Conservation (phyloP, 805 yeast genomes). For the Kodamaea nitidulidarum region DNA sequence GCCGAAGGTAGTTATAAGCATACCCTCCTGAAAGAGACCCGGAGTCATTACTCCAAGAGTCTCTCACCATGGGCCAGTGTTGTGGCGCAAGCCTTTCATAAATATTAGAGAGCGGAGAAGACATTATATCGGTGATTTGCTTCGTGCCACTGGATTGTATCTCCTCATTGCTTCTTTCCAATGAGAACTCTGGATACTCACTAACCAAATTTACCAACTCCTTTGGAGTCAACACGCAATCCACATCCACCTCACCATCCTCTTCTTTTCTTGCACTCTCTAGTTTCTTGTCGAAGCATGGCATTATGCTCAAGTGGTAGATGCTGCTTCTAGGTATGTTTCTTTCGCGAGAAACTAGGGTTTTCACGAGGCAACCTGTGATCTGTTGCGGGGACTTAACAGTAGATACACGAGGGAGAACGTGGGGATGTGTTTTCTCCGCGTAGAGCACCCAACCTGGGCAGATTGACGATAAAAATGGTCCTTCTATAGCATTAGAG, state of each 20-base stretch:
- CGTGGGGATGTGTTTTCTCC: conserved; percentile 89
- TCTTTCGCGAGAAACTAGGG: conserved; percentile 34
- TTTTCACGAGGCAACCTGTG: conserved; percentile 74
- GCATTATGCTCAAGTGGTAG: conserved; percentile 88
- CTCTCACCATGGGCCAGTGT: conserved; percentile 55
- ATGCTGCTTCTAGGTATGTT: conserved; percentile 36
- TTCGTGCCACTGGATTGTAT: background rate
- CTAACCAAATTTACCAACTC: conserved; percentile 74
- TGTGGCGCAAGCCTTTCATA: conserved; percentile 46
- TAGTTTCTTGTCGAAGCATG: conserved; percentile 93
- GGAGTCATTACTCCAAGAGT: conserved; percentile 66
- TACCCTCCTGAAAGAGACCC: conserved; percentile 93
- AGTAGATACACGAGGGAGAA: conserved; percentile 64
- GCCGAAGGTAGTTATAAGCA: conserved; percentile 60
- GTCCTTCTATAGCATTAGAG: conserved; percentile 20
- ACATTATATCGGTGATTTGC: background rate
- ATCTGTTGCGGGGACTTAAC: conserved; percentile 92
- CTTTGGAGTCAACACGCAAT: conserved; percentile 89
- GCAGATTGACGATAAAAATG: conserved; percentile 70
- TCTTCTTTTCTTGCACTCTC: conserved; percentile 87
- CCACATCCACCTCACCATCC: conserved; percentile 57
- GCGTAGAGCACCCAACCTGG: conserved; percentile 97
- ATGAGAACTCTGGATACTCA: conserved; percentile 42
- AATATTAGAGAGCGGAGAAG: conserved; percentile 10
- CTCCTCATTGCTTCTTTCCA: background rate